Conservation (phyloP, 2,329 filamentous ascomycete species). For the Grosmannia huntii region DNA sequence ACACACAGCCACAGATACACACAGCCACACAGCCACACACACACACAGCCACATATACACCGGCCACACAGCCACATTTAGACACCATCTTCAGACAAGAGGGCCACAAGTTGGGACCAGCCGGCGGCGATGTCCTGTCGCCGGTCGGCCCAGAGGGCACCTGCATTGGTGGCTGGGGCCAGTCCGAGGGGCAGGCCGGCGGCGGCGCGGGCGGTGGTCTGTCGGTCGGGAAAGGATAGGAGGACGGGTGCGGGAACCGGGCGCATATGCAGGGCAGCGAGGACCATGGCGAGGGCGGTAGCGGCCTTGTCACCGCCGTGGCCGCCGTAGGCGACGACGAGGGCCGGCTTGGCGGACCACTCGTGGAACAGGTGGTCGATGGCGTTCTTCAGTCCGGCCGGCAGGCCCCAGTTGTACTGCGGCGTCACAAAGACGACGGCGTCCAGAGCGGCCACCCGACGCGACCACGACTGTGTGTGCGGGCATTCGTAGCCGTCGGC, state of each 20-base stretch:
- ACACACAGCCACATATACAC: too few relatives aligned
- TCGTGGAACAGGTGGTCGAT: conserved; percentile 39
- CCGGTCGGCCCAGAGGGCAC: conserved; percentile 9
- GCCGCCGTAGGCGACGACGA: conserved; percentile 35
- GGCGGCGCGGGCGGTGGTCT: conserved; percentile 4
- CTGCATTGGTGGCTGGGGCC: background rate
- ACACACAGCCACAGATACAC: too few relatives aligned
- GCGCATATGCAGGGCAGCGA: conserved; percentile 13
- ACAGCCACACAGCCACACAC: too few relatives aligned
- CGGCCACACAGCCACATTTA: too few relatives aligned
- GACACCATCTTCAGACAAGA: background rate
- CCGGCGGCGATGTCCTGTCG: conserved; percentile 9
- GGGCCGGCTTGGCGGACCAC: conserved; percentile 33
- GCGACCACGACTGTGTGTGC: conserved; percentile 23
- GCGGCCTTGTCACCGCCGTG: conserved; percentile 20
- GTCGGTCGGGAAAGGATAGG: conserved; percentile 14
- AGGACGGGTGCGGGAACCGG: conserved; percentile 13
- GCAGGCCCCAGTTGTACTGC: conserved; percentile 35
- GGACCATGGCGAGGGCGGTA: conserved; percentile 14
- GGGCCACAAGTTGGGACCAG: conserved; percentile 11
- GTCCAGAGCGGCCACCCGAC: conserved; percentile 17
- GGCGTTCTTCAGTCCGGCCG: conserved; percentile 36
- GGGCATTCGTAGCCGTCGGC: conserved; percentile 19
- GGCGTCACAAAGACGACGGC: conserved; percentile 21
- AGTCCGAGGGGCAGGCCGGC: conserved; percentile 11